A percentile compares a stretch with the other conserved stretches of the same genome.
phyloP scores from a whole-genome alignment of 768 basidiomycete species.

The Mycena belliarum region DNA sequence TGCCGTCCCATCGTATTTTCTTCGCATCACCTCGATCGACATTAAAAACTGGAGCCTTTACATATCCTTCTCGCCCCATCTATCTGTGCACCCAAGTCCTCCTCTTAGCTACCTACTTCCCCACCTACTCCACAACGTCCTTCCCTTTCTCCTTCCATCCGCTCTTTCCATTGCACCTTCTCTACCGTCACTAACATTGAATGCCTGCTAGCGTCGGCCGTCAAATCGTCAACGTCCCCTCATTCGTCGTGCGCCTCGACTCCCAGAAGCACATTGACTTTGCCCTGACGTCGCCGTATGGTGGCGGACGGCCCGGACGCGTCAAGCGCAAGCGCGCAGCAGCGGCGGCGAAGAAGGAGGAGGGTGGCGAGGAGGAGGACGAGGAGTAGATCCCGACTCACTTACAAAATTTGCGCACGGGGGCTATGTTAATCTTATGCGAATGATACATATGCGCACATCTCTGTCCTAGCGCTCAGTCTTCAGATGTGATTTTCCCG shows the following conservation, averaged over 20 bases:
- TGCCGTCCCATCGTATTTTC: no score
- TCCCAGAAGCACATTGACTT: slow-evolving; percentile 99
- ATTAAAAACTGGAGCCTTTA: no score
- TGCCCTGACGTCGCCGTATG: slow-evolving; percentile 93
- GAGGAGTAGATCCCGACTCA: no score
- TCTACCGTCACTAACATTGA: not conserved
- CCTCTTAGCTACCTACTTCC: not conserved
- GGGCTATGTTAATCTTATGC: no score
- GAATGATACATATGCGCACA: no score
- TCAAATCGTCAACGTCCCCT: slow-evolving; percentile 98
- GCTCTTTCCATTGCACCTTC: not conserved
- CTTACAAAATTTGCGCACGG: no score
- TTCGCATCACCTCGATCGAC: no score
- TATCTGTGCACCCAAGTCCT: not conserved
- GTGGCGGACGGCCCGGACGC: slow-evolving; percentile 91
- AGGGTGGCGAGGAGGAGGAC: slow-evolving; percentile 87
- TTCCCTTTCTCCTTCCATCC: no score
- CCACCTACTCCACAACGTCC: no score
- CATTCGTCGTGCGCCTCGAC: slow-evolving; percentile 98
- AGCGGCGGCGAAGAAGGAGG: slow-evolving; percentile 89
- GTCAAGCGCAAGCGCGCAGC: slow-evolving; percentile 98
- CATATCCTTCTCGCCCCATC: no score
- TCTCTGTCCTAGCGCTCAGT: no score
- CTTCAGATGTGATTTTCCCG: no score
- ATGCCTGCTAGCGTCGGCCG: slow-evolving; percentile 77